Evolutionary conservation across 1,284 basidiomycete genomes (phyloP).

Genomic region (Ceratobasidium sp.): DNA sequence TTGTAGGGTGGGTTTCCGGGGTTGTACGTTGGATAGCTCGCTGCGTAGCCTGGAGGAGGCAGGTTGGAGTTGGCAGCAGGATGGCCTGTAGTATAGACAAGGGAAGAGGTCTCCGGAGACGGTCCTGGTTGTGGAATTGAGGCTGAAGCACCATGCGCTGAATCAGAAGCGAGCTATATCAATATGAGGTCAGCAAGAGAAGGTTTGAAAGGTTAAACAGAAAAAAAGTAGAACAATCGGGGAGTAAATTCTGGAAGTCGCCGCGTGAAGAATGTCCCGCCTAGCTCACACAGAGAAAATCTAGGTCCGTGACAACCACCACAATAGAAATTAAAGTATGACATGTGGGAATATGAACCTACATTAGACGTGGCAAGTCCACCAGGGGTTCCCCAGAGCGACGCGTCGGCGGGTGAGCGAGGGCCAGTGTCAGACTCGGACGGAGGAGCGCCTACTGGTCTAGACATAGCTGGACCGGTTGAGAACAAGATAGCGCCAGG

Average conservation of each 20-base stretch:
- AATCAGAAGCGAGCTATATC: conserved; percentile 24
- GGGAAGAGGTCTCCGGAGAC: conserved; percentile 16
- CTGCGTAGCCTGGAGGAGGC: conserved; percentile 8
- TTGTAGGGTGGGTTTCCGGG: conserved; percentile 17
- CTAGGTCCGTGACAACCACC: neutral
- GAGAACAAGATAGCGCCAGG: conserved; percentile 39
- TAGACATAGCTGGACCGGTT: conserved; percentile 39
- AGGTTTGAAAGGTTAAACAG: neutral
- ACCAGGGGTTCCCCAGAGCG: conserved; percentile 19
- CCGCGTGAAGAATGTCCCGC: conserved; percentile 20
- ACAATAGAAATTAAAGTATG: neutral
- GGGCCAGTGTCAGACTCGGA: conserved; percentile 23
- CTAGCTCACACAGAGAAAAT: conserved; percentile 11
- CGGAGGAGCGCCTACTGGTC: conserved; percentile 19
- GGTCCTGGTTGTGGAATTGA: conserved; percentile 15
- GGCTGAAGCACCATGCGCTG: neutral
- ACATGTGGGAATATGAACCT: conserved; percentile 1
- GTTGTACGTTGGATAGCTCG: conserved; percentile 25
- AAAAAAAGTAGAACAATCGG: neutral
- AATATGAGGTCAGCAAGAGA: conserved; percentile 22
- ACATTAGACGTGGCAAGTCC: conserved; percentile 25
- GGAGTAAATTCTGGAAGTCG: neutral
- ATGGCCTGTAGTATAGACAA: conserved; percentile 38
- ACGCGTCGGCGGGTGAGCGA: conserved; percentile 2
- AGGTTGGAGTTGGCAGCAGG: neutral